phyloP scores from a whole-genome alignment of 768 basidiomycete genomes.

The Dioszegia crocea region DNA sequence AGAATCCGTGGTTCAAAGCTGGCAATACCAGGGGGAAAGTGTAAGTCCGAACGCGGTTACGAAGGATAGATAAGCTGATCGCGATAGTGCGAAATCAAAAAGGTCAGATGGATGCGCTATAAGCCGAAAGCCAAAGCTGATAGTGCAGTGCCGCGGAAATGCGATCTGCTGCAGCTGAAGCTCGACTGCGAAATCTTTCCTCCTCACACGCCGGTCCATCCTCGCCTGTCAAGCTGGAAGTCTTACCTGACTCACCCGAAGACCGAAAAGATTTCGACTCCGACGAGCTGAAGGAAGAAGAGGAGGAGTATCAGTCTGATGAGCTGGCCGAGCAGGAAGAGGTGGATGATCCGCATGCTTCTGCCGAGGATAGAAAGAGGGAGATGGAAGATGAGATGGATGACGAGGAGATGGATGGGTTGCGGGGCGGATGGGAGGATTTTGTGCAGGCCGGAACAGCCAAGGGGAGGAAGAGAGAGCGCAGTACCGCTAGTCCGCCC shows the following conservation, averaged over 20 bases:
- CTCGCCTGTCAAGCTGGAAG: conserved; percentile 6
- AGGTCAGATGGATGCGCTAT: neutral
- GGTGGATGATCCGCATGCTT: conserved; percentile 32
- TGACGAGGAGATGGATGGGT: conserved; percentile 28
- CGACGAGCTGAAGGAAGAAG: neutral
- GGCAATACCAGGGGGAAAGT: conserved; percentile 36
- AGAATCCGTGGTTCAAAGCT: conserved; percentile 41
- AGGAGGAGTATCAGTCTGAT: neutral
- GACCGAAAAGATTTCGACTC: neutral
- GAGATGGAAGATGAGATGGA: conserved; percentile 44
- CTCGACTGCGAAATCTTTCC: conserved; percentile 15
- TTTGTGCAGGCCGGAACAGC: conserved; percentile 10
- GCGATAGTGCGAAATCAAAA: conserved; percentile 24
- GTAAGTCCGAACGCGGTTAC: neutral
- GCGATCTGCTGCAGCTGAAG: conserved; percentile 39
- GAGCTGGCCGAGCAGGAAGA: conserved; percentile 10
- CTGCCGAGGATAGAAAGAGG: conserved; percentile 23
- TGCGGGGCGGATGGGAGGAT: conserved; percentile 39
- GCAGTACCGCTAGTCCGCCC: neutral
- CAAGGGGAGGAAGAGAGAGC: neutral
- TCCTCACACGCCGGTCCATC: neutral
- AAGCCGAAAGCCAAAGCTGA: neutral
- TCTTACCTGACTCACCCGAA: neutral
- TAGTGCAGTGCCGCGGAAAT: conserved; percentile 31
- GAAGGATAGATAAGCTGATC: neutral